A percentile compares a stretch with the other conserved stretches of the same genome.
These are phyloP conservation scores for Acrocalymma vagum DNA, from an alignment of 2,329 filamentous ascomycete genomes.

Conservation along the genomic window DNA sequence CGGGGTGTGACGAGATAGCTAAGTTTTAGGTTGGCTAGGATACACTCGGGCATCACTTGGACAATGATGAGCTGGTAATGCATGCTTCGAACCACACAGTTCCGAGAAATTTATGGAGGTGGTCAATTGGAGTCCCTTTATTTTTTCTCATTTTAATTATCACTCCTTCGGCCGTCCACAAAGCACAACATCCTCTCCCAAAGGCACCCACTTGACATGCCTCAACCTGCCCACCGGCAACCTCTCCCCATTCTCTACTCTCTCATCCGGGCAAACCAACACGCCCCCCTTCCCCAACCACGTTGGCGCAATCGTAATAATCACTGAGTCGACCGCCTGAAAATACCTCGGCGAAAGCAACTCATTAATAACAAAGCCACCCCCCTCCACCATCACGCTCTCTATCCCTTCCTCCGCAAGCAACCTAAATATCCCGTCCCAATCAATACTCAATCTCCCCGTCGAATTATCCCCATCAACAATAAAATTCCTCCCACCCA, in stretches of 20 bases:
- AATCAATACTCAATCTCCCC: constrained; percentile 46
- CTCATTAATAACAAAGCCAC: constrained; percentile 81
- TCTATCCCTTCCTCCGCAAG: constrained; percentile 68
- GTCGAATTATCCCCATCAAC: neutral
- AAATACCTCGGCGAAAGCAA: constrained; percentile 72
- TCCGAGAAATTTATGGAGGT: neutral
- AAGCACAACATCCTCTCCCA: constrained; percentile 84
- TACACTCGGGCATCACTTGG: too few species aligned
- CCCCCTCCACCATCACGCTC: constrained; percentile 94
- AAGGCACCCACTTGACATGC: constrained; percentile 75
- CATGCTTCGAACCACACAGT: neutral
- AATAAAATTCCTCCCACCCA: constrained; percentile 36
- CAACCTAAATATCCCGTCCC: constrained; percentile 69
- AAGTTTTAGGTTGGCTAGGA: too few species aligned
- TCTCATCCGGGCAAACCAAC: constrained; percentile 74
- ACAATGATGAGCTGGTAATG: too few species aligned
- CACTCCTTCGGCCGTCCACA: constrained; percentile 67
- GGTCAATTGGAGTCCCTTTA: too few species aligned
- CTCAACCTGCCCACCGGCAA: constrained; percentile 70
- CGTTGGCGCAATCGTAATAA: constrained; percentile 88
- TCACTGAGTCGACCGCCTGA: constrained; percentile 75
- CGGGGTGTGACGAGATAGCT: too few species aligned
- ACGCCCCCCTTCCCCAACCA: constrained; percentile 90
- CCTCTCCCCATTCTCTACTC: constrained; percentile 56
- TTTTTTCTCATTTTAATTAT: too few species aligned